Conservation (phyloP, 495 filamentous ascomycete genomes). For the Penicillium canescens region DNA sequence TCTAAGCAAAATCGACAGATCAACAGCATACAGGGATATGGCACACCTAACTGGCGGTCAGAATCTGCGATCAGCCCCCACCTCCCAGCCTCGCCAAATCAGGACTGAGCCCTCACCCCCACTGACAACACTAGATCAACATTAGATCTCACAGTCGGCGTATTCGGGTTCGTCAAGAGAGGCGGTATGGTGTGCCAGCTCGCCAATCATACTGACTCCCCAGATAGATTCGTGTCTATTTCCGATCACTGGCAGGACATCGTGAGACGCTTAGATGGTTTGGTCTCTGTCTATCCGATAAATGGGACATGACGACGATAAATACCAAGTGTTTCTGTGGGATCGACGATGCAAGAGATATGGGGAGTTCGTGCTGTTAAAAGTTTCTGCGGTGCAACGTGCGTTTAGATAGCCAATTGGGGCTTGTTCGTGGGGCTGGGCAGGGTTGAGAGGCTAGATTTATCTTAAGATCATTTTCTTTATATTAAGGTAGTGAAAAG, state of each 20-base stretch:
- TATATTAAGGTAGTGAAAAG: not conserved
- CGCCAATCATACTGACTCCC: not conserved
- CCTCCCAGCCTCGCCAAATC: not conserved
- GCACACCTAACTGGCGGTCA: slow-evolving; percentile 6
- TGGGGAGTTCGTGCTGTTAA: not conserved
- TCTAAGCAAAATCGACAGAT: not conserved
- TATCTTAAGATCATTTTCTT: not conserved
- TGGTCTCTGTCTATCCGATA: not conserved
- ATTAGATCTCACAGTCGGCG: slow-evolving; percentile 2
- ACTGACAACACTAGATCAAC: slow-evolving; percentile 1
- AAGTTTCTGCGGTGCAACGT: slow-evolving; percentile 2
- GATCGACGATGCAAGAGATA: too few species aligned
- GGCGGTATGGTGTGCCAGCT: not conserved
- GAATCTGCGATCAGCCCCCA: not conserved
- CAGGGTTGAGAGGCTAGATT: not conserved
- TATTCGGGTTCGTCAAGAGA: not conserved
- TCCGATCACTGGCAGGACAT: not conserved
- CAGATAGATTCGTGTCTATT: not conserved
- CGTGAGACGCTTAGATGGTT: not conserved
- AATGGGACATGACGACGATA: not conserved
- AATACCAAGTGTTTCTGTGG: not conserved
- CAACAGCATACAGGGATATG: not conserved
- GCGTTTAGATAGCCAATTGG: slow-evolving; percentile 1
- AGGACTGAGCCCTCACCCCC: not conserved
- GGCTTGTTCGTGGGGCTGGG: not conserved